Evolutionary conservation across 768 basidiomycete species (phyloP), one percentile per base, ranked within the genome.

Genomic region (Mycena chlorophos): DNA sequence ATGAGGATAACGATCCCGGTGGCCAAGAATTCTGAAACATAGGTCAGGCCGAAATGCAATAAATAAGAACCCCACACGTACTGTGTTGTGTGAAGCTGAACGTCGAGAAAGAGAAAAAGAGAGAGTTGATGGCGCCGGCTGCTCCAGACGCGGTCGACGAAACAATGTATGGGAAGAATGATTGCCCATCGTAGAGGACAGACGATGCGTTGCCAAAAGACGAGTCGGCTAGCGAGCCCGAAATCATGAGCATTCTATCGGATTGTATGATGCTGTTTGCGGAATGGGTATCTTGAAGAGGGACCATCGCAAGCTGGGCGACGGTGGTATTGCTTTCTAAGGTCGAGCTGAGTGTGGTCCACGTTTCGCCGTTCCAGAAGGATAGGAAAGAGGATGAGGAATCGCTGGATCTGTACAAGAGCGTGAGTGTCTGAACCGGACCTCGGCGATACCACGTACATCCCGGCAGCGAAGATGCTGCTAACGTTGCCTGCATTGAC

Each of bases 1-100:
- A 99, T 94, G 40, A 99, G 81, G 62, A 98, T 98, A 52, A 99
- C 94, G 31, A 98, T 81, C 1, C 96, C 97, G 22, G 85, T 83
- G 0, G 95, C 92, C 52, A 99, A 81, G 78, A 93, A 90, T 64
- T 87, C 93, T 92, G 62, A 8, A 62, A 30, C 10, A 50, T 40
- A 31, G n/a, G 37, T 58, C 58, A 49, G 67, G n/a, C 49, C 13
- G 34, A 64, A 22, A 4, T 57, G 42, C 14, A 23, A n/a, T 51
- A 48, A 17, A 26, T 50, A 54, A 19, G 37, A 40, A 16, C 30
- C 55, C 45, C 49, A 54, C 19, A 75, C 89, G 73, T 67, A 93
- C 91, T 78, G 49, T 75, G 80, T 66, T 83, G 83, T 28, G 67
- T 76, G 69, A 94, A 95, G 67, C 83, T 86, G 71, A 95, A 93